Conservation (phyloP, 176 grass and related monocot species). For the Pontederia paniculata region DNA sequence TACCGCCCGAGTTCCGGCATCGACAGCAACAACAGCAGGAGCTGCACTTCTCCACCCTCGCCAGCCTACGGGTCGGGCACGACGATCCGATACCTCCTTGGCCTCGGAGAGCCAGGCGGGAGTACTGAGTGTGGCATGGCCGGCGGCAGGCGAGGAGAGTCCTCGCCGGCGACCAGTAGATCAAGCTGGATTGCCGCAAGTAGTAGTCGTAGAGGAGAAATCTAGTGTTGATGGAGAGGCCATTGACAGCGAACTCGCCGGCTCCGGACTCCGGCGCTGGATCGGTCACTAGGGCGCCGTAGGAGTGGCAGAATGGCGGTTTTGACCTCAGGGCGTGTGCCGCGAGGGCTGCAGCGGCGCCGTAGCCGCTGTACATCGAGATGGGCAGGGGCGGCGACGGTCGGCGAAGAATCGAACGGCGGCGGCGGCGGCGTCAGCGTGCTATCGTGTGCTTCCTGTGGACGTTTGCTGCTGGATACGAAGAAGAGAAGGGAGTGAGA, state of each 20-base stretch:
- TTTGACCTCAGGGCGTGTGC: conserved; percentile 18
- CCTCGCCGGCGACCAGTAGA: conserved; percentile 17
- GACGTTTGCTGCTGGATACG: too few relatives aligned
- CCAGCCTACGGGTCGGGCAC: background rate
- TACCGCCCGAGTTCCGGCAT: background rate
- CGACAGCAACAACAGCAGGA: background rate
- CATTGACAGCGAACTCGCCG: background rate
- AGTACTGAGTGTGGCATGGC: background rate
- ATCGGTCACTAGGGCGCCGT: background rate
- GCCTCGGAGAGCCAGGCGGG: background rate
- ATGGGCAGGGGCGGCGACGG: background rate
- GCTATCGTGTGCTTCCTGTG: too few relatives aligned
- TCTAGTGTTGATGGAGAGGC: conserved; percentile 12
- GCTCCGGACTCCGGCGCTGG: too few relatives aligned
- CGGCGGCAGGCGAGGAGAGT: conserved; percentile 1
- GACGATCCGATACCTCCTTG: background rate
- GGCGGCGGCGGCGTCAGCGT: too few relatives aligned
- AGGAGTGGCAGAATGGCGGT: conserved; percentile 3
- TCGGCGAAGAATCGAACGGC: background rate
- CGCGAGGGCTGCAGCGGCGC: background rate
- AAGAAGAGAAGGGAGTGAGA: too few relatives aligned
- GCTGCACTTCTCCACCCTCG: background rate
- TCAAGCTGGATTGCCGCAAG: conserved; percentile 6
- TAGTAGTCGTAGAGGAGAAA: conserved; percentile 14
- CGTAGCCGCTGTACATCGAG: conserved; percentile 17